Conservation (phyloP, 2,329 filamentous ascomycete species). For the Cordyceps cateniannulata region DNA sequence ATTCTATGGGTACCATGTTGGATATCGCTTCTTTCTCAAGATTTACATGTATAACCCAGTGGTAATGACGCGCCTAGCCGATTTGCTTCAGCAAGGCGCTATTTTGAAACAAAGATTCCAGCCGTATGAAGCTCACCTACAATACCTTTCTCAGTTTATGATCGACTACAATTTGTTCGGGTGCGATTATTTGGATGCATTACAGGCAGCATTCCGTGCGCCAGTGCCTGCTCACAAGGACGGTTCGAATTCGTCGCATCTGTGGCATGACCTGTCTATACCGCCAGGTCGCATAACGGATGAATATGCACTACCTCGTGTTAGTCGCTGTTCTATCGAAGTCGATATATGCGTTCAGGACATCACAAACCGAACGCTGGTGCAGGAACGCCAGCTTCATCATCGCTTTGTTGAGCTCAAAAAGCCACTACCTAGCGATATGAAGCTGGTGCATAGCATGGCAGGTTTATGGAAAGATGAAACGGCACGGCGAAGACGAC, state of each 20-base stretch:
- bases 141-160: slow-evolving; percentile 96
- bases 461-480: slow-evolving; percentile 90
- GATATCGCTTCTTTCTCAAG: slow-evolving; percentile 86
- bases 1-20: slow-evolving; percentile 93
- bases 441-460: slow-evolving; percentile 91
- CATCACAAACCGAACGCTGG: slow-evolving; percentile 73
- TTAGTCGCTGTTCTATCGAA: slow-evolving; percentile 84
- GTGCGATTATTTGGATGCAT: slow-evolving; percentile 75
- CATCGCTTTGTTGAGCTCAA: slow-evolving; percentile 77
- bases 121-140: slow-evolving; percentile 88
- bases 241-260: slow-evolving; percentile 51
- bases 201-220: slow-evolving; percentile 63
- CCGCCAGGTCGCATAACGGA: slow-evolving; percentile 42
- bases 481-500: slow-evolving; percentile 66
- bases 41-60: slow-evolving; percentile 87
- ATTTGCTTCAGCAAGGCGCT: slow-evolving; percentile 80
- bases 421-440: slow-evolving; percentile 54
- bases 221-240: slow-evolving; percentile 68
- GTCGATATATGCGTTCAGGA: slow-evolving; percentile 84
- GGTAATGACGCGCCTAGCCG: slow-evolving; percentile 79
- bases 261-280: slow-evolving; percentile 77
- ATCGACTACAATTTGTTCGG: slow-evolving; percentile 96
- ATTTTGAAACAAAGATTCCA: slow-evolving; percentile 81
- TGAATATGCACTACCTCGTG: slow-evolving; percentile 59
- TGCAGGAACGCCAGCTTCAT: slow-evolving; percentile 72